Evolutionary conservation across 148 eudicot species (phyloP), one percentile per base, ranked within the genome.

Genomic region (Pharnaceum exiguum): DNA sequence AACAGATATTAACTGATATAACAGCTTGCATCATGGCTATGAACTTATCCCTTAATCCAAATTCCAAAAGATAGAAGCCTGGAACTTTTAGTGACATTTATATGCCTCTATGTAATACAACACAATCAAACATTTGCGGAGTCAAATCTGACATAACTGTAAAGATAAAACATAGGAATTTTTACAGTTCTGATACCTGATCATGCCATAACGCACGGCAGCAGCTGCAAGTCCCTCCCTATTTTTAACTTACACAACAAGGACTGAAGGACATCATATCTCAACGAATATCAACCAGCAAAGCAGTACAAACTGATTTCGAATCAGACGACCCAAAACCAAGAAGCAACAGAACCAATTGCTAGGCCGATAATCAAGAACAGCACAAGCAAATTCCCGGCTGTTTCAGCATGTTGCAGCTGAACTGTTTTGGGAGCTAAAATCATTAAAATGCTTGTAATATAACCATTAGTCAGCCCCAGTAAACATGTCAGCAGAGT

Each of bases 401-500:
- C 89, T 27, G 76, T 78, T 75, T 82, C 99, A 0, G 95, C 68
- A 27, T 93, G 81, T 22, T 79, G 91, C 32, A 86, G 66, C 55
- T 57, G 82, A 19, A 93, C 96, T 5, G 66, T 77, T 62, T 89
- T 86, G 16, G 99, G 95, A 28, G 76, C 91, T 77, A 83, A 65
- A 42, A 93, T 89, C 81, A 93, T 71, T 30, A 88, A 59, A 8
- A 89, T 83, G 36, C 95, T 83, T 2, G 95, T 93, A 19, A 93
- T 64, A 70, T 93, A 93, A 9, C 99, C 99, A 53, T 89, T 93
- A 1, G 89, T 93, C 12, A 93, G 83, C 4, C 96, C 99, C 73
- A 93, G 63, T 23, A 93, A 81, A 70, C 91, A 93, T 5, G 96
- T 86, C 63, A 93, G 57, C 36, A 93, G 12, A 3, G 85, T 68